Conservation (phyloP, 2,329 filamentous ascomycete species). For the Aureobasidium sp. region DNA sequence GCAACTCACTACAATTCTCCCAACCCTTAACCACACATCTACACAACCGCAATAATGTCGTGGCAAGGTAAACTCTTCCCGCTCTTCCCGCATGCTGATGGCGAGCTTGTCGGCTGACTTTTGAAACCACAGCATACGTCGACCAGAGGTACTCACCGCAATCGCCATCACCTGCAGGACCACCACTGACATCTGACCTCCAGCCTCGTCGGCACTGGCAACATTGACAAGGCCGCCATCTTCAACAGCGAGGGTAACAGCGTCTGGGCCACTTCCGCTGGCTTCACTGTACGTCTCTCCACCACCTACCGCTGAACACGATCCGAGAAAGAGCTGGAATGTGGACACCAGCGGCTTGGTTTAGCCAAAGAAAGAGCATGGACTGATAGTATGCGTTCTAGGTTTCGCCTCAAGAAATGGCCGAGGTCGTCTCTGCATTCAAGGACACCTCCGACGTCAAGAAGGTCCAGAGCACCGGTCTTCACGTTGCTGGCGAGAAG, state of each 20-base stretch:
- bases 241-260: constrained; percentile 73
- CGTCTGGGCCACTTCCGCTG: constrained; percentile 62
- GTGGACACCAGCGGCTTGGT: neutral
- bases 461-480: constrained; percentile 61
- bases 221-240: constrained; percentile 78
- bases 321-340: neutral
- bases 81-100: neutral
- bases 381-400: constrained; percentile 20
- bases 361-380: neutral
- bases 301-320: neutral
- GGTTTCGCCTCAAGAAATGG: constrained; percentile 48
- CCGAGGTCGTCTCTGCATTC: constrained; percentile 42
- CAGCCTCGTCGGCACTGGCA: constrained; percentile 71
- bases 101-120: constrained; percentile 14
- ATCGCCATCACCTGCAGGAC: neutral
- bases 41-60: constrained; percentile 49
- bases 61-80: constrained; percentile 56
- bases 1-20: constrained; percentile 5
- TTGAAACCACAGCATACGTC: constrained; percentile 44
- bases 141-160: constrained; percentile 46
- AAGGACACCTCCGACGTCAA: constrained; percentile 51
- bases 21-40: neutral
- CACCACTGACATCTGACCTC: constrained; percentile 9
- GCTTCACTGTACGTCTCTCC: constrained; percentile 59
- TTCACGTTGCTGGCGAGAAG: constrained; percentile 68